A percentile compares a stretch with the other conserved stretches of the same genome.
These are phyloP conservation scores for Ramaria sp. DNA, from an alignment of 768 basidiomycete species.

Conservation along the genomic window DNA sequence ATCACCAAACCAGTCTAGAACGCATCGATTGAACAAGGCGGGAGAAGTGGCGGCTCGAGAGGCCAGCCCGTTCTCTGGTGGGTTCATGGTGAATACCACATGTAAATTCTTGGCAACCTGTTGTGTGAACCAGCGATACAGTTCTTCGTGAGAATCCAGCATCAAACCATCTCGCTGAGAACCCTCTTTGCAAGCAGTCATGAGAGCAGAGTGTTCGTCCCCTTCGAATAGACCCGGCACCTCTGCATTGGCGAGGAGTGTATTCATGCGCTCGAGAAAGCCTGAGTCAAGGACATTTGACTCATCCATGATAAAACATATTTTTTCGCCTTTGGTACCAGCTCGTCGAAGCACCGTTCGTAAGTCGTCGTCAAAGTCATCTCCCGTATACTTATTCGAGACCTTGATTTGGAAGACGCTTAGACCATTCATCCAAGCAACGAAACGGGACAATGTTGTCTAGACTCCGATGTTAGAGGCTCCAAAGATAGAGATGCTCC, in stretches of 20 bases:
- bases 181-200: conserved; percentile 99
- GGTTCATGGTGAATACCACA: conserved; percentile 99
- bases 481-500: conserved; percentile 1
- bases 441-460: conserved; percentile 97
- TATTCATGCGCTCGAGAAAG: conserved; percentile 99
- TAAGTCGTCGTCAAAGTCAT: conserved; percentile 97
- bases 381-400: conserved; percentile 97
- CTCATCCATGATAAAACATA: conserved; percentile 99
- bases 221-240: conserved; percentile 99
- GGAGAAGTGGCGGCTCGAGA: conserved; percentile 96
- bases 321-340: conserved; percentile 97
- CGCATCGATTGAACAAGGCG: conserved; percentile 97
- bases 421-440: conserved; percentile 99
- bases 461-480: conserved; percentile 23
- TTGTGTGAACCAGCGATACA: conserved; percentile 97
- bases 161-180: conserved; percentile 98
- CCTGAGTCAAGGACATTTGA: conserved; percentile 98
- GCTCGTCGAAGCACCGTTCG: conserved; percentile 89
- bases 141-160: conserved; percentile 95
- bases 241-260: conserved; percentile 96
- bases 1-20: conserved; percentile 98
- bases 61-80: conserved; percentile 89
- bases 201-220: conserved; percentile 94
- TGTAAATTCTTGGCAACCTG: conserved; percentile 98
- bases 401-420: conserved; percentile 99